Evolutionary conservation across 2,329 filamentous ascomycete species (phyloP), one percentile per base, ranked within the genome.

Genomic region (Aspergillus ustus): DNA sequence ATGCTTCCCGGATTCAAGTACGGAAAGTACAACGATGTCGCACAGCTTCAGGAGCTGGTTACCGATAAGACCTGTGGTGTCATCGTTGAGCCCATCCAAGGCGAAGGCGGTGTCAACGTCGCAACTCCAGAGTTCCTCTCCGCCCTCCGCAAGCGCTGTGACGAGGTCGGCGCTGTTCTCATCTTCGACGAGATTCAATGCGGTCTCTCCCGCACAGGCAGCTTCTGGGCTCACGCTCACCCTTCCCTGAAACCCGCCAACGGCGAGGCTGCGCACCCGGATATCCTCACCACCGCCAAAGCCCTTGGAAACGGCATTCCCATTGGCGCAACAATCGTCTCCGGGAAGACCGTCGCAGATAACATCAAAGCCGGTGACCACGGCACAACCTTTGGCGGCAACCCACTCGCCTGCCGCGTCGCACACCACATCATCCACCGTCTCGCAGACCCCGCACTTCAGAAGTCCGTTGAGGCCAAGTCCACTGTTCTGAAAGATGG

Each of bases 171-270:
- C 55, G 93, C 94, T 1, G 87, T 98, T 3, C 82, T 99, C 60
- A 91, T 97, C 73, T 94, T 95, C 77, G 95, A 99, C 72, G 95
- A 99, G 82, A 99, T 99, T 65, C 95, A 99, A 79, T 97, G 93
- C 76, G 95, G 95, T 57, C 83, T 99, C 37, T 88, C 89, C 28
- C 89, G 95, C 56, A 98, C 95, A 1, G 95, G 95, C 40, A 85
- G 83, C 13, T 84, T 99, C 70, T 99, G 95, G 95, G 95, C 95
- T 0, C 94, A 99, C 73, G 84, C 84, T 11, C 82, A 84, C 61
- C 84, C 95, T 25, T 90, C 91, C 40, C 69, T 79, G n/a, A 69
- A 70, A 2, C 74, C 74, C 9, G 70, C 74, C 9, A 73, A 75
- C 25, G 76, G 74, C 25, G 72, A 84, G 69, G 89, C 91, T 66